phyloP scores from a whole-genome alignment of 2,329 filamentous ascomycete genomes.

The Nakataea oryzae region DNA sequence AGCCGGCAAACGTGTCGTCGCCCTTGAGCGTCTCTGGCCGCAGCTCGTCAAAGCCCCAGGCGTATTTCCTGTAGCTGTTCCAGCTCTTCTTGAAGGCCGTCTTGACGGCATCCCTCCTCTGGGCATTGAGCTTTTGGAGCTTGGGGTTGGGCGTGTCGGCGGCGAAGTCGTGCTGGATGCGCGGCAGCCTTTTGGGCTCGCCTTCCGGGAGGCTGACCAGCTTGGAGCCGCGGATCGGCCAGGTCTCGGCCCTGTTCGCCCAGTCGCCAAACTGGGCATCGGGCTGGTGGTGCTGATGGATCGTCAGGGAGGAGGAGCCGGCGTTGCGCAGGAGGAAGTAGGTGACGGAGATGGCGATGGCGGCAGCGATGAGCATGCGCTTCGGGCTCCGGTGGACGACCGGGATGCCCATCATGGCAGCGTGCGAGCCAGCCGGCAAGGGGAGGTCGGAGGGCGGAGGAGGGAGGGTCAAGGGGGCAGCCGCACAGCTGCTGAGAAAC shows the following conservation, averaged over 20 bases:
- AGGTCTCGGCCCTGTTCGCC: slow-evolving; percentile 12
- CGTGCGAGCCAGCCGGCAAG: neutral
- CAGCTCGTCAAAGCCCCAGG: slow-evolving; percentile 48
- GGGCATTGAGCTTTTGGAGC: slow-evolving; percentile 22
- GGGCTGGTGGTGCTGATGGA: neutral
- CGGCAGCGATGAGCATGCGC: neutral
- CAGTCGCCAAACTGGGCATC: slow-evolving; percentile 15
- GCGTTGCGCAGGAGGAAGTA: neutral
- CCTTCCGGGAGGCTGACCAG: slow-evolving; percentile 22
- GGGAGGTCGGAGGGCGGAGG: neutral
- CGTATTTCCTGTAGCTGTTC: slow-evolving; percentile 34
- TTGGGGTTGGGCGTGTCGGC: slow-evolving; percentile 22
- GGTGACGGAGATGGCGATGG: neutral
- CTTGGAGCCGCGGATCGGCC: slow-evolving; percentile 11
- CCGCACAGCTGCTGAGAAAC: neutral
- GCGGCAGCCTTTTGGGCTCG: slow-evolving; percentile 17
- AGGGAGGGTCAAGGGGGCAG: neutral
- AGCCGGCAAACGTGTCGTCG: slow-evolving; percentile 37
- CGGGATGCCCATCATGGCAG: neutral
- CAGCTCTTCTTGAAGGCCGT: slow-evolving; percentile 24
- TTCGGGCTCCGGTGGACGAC: neutral
- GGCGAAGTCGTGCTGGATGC: slow-evolving; percentile 32
- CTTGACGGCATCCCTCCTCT: slow-evolving; percentile 17
- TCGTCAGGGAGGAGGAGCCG: neutral
- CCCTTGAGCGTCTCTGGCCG: slow-evolving; percentile 35